Evolutionary conservation across 2,329 filamentous ascomycete genomes (phyloP).

Genomic region (Neonectria coccinea): DNA sequence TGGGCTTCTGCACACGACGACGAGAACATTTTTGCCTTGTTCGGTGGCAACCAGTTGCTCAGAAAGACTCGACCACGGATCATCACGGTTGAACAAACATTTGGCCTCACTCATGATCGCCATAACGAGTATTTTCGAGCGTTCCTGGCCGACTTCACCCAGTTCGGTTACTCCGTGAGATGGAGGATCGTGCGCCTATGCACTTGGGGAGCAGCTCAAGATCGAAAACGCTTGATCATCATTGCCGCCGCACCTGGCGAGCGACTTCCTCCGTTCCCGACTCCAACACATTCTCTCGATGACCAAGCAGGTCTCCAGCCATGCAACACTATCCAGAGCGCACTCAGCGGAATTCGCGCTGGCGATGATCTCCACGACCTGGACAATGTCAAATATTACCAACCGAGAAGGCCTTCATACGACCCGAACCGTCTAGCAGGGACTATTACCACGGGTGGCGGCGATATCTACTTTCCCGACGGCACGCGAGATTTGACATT

Average conservation of each 20-base stretch:
- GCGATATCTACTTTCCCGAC: slow-evolving; percentile 72
- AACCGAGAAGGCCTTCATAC: slow-evolving; percentile 53
- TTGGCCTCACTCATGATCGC: slow-evolving; percentile 68
- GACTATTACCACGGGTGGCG: slow-evolving; percentile 74
- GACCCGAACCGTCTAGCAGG: slow-evolving; percentile 61
- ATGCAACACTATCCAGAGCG: slow-evolving; percentile 59
- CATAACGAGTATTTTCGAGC: slow-evolving; percentile 68
- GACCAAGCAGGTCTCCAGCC: slow-evolving; percentile 51
- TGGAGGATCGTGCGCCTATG: slow-evolving; percentile 71
- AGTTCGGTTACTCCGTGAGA: slow-evolving; percentile 74
- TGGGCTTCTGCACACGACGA: slow-evolving; percentile 76
- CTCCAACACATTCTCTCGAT: slow-evolving; percentile 66
- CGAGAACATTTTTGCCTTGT: slow-evolving; percentile 71
- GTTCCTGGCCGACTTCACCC: slow-evolving; percentile 73
- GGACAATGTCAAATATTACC: slow-evolving; percentile 40
- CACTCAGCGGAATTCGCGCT: slow-evolving; percentile 51
- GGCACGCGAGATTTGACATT: slow-evolving; percentile 73
- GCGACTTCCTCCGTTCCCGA: slow-evolving; percentile 72
- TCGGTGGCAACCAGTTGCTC: slow-evolving; percentile 67
- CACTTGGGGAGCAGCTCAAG: slow-evolving; percentile 64
- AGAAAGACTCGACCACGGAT: slow-evolving; percentile 71
- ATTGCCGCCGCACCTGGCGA: slow-evolving; percentile 77
- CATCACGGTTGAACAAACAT: slow-evolving; percentile 83
- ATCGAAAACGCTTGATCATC: slow-evolving; percentile 64
- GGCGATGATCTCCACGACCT: slow-evolving; percentile 57